Base-by-base conservation (phyloP, 176 grass and related monocot species). In the Lolium rigidum region DNA sequence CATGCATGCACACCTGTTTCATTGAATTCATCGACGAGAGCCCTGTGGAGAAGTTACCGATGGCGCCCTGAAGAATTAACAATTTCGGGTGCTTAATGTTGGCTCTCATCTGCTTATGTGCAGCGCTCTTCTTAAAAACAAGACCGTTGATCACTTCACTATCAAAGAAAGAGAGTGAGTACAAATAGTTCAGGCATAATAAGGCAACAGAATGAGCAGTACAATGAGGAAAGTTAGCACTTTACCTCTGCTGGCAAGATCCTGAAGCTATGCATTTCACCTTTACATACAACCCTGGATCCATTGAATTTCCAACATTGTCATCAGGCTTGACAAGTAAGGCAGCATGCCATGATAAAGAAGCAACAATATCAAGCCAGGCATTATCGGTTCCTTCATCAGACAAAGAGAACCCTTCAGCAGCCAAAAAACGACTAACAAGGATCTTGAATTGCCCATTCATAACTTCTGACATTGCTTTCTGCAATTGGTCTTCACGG, bases 141-240 rank as follows among this genome's bases (percentile, higher is more conserved):
- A 95, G 89, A 89, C 96, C 96, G 3, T 92, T 93, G 76, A 95
- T 88, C 91, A 95, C 91, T 92, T 98, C 85, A 89, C 96, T 98
- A 89, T 86, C 84, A 89, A 54, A 67, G 70, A 84, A 83, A 76
- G 60, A 86, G 46, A 83, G 26, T 54, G 60, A 90, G 28, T 24
- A 59, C 20, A 48, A 51, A 10, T 13, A 37, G 70, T 87, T 84
- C 25, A 84, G 38, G 63, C 24, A 75, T 37, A 18, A 56, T 38
- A 66, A 74, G 48, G 25, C 16, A 35, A 75, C 56, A 50, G 13
- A 84, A 74, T 75, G 38, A 84, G 43, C 20, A 66, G 26, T 28
- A 69, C 15, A 56, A 82, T 18, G 61, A 70, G 13, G 52, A 77
- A 75, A 24, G 59, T 79, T 17, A 82, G 69, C 75, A 65, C 49